Conservation (phyloP, 352 stramenopile genomes). For the Globisporangium rhizosaccharum region DNA sequence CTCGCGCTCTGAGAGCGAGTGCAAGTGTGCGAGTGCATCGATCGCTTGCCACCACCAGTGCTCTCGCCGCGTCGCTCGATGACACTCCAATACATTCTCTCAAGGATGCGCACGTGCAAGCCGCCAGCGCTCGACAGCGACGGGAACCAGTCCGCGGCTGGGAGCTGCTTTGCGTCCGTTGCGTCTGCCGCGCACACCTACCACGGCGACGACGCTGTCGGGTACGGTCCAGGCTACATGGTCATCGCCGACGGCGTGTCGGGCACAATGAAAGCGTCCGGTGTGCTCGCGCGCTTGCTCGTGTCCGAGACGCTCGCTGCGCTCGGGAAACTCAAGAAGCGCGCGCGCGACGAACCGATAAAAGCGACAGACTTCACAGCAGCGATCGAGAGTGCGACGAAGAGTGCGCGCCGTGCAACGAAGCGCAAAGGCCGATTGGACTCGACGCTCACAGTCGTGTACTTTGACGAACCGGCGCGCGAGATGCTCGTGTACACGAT, state of each 20-base stretch:
- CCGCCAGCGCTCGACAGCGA: conserved; percentile 29
- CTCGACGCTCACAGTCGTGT: conserved; percentile 79
- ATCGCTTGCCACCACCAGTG: not conserved
- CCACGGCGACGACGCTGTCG: conserved; percentile 81
- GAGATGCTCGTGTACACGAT: conserved; percentile 85
- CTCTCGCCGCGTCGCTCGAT: not conserved
- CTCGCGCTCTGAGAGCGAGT: not conserved
- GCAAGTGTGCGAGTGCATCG: not conserved
- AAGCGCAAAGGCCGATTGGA: conserved; percentile 79
- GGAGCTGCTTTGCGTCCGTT: conserved; percentile 65
- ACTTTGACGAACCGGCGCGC: conserved; percentile 60
- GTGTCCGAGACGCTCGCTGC: conserved; percentile 69
- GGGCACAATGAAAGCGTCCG: conserved; percentile 79
- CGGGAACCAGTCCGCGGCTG: conserved; percentile 1
- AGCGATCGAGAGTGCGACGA: conserved; percentile 67
- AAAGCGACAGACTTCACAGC: conserved; percentile 55
- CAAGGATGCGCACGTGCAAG: conserved; percentile 75
- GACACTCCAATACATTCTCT: conserved; percentile 51
- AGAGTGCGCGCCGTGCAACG: conserved; percentile 63
- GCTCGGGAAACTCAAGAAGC: conserved; percentile 69
- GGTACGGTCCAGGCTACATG: conserved; percentile 84
- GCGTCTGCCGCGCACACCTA: conserved; percentile 73
- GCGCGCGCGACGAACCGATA: conserved; percentile 39
- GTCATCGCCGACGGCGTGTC: conserved; percentile 83
- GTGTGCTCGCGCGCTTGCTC: conserved; percentile 71